These are phyloP conservation scores for Chaetomium cochliodes DNA, from an alignment of 495 filamentous ascomycete genomes.

Conservation along the genomic window DNA sequence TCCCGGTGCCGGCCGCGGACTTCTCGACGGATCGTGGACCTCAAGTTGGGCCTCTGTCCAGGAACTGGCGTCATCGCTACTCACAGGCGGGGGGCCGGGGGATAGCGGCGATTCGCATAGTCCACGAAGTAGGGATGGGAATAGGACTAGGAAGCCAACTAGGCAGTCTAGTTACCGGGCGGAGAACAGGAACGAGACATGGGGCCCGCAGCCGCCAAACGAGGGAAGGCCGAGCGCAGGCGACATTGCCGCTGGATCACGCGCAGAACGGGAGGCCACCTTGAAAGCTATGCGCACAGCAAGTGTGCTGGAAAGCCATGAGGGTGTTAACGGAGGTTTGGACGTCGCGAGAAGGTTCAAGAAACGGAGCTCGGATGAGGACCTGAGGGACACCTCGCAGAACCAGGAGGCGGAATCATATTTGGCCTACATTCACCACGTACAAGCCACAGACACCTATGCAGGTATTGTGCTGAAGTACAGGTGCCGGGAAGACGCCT, in stretches of 20 bases:
- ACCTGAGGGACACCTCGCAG: constrained; percentile 28
- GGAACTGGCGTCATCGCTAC: constrained; percentile 45
- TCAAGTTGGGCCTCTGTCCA: constrained; percentile 49
- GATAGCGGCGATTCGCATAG: constrained; percentile 35
- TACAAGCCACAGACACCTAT: constrained; percentile 77
- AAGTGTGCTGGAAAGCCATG: constrained; percentile 53
- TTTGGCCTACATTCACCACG: constrained; percentile 86
- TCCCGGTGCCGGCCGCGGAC: constrained; percentile 35
- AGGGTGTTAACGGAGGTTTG: constrained; percentile 48
- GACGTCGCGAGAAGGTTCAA: constrained; percentile 53
- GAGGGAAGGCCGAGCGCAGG: constrained; percentile 39
- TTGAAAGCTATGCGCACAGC: constrained; percentile 49
- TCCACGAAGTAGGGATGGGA: constrained; percentile 34
- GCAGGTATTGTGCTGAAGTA: constrained; percentile 88
- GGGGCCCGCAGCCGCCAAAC: constrained; percentile 44
- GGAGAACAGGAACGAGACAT: constrained; percentile 24
- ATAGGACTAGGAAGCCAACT: constrained; percentile 28
- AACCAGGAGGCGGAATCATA: constrained; percentile 57
- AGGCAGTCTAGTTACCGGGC: constrained; percentile 26
- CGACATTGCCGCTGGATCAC: constrained; percentile 51
- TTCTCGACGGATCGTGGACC: constrained; percentile 46
- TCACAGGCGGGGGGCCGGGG: constrained; percentile 34
- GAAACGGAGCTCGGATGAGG: constrained; percentile 54
- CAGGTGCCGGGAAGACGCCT: constrained; percentile 72
- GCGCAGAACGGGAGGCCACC: constrained; percentile 47